Conservation (phyloP, 2,329 filamentous ascomycete species). For the Phialophora verrucosa region DNA sequence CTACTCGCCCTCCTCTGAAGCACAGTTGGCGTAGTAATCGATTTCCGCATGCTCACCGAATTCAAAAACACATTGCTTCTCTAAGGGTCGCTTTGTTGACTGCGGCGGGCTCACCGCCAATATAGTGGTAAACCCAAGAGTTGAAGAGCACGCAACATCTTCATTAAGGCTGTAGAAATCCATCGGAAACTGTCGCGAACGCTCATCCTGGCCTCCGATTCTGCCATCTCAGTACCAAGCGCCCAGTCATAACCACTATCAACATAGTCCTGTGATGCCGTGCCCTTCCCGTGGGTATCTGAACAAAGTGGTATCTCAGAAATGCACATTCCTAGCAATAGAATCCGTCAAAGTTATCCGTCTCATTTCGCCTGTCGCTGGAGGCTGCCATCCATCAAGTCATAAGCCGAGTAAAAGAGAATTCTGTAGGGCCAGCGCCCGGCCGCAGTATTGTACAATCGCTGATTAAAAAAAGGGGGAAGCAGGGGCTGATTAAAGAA, state of each 20-base stretch:
- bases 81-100: not conserved
- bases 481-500: not conserved
- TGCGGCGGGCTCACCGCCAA: not conserved
- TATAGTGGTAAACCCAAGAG: not conserved
- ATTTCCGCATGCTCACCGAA: not conserved
- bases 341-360: constrained; percentile 27
- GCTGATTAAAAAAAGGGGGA: constrained; percentile 3
- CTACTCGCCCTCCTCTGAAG: not conserved
- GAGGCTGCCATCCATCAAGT: constrained; percentile 29
- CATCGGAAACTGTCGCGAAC: constrained; percentile 12
- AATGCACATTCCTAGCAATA: constrained; percentile 19
- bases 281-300: constrained; percentile 34
- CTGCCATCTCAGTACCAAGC: constrained; percentile 24
- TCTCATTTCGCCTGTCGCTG: constrained; percentile 26
- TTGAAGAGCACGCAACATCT: constrained; percentile 11
- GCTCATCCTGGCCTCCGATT: constrained; percentile 25
- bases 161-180: constrained; percentile 26
- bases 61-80: not conserved
- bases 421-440: constrained; percentile 1
- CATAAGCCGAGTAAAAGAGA: constrained; percentile 20
- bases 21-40: not conserved
- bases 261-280: constrained; percentile 22
- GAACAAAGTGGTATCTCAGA: constrained; percentile 24
- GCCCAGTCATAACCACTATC: constrained; percentile 19
- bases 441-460: constrained; percentile 31